phyloP scores from a whole-genome alignment of 1,139 yeast genomes.

The Hyphopichia buzzinii region DNA sequence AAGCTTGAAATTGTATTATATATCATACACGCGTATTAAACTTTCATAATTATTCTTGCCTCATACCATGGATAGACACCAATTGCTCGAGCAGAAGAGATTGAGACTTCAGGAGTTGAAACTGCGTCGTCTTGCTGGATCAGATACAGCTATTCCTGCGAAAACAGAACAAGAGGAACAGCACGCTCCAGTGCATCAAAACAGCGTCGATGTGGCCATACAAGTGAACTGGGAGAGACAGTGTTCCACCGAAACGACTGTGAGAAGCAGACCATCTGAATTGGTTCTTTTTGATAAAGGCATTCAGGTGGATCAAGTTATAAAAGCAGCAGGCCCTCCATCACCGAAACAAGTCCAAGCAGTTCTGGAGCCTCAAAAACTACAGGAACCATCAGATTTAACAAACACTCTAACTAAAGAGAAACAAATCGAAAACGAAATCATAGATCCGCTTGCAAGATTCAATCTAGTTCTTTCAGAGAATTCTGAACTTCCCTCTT shows the following conservation, averaged over 20 bases:
- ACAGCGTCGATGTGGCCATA: slow-evolving; percentile 21
- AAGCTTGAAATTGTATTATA: no score
- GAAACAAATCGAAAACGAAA: not conserved
- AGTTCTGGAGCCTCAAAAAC: not conserved
- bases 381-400: not conserved
- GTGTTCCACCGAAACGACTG: not conserved
- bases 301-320: slow-evolving; percentile 20
- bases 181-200: slow-evolving; percentile 6
- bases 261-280: slow-evolving; percentile 8
- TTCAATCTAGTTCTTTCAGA: slow-evolving; percentile 13
- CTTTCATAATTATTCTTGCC: no score
- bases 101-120: slow-evolving; percentile 42
- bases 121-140: slow-evolving; percentile 24
- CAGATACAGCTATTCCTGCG: slow-evolving; percentile 3
- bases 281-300: slow-evolving; percentile 28
- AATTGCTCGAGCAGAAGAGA: slow-evolving; percentile 40
- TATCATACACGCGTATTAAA: no score
- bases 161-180: not conserved
- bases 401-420: no score
- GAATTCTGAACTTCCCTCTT: slow-evolving; percentile 9
- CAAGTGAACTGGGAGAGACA: slow-evolving; percentile 19
- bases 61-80: slow-evolving; percentile 34
- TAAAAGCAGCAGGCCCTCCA: slow-evolving; percentile 3
- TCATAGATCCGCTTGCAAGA: slow-evolving; percentile 16
- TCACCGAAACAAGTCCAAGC: not conserved